Evolutionary conservation across 306 rosid species (phyloP).

Genomic region (Calophaca sinica): DNA sequence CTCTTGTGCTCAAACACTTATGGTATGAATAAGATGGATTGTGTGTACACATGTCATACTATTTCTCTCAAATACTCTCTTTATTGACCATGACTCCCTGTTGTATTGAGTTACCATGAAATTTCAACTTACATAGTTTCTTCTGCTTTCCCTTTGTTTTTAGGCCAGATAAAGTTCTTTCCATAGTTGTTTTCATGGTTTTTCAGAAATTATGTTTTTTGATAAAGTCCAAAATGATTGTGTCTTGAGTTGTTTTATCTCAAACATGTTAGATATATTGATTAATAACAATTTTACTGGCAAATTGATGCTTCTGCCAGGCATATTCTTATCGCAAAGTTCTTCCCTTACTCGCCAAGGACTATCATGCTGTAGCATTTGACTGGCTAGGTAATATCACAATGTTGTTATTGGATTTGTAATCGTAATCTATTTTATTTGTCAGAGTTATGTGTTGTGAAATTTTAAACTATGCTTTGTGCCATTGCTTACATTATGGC

Average conservation of each 20-base stretch:
- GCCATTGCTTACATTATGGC: neutral
- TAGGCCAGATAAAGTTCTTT: no score
- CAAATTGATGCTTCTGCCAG: constrained; percentile 53
- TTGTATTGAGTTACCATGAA: no score
- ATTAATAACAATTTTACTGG: constrained; percentile 27
- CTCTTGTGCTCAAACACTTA: no score
- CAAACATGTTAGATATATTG: constrained; percentile 6
- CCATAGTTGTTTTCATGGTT: neutral
- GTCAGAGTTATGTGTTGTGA: constrained; percentile 5
- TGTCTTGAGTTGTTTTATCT: constrained; percentile 10
- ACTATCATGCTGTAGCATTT: constrained; percentile 72
- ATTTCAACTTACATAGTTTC: no score
- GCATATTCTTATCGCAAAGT: constrained; percentile 94
- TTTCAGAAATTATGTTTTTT: neutral
- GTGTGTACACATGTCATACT: no score
- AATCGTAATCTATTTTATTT: constrained; percentile 7
- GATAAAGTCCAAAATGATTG: neutral
- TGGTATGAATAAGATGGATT: no score
- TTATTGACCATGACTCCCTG: no score
- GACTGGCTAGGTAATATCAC: constrained; percentile 83
- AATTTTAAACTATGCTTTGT: constrained; percentile 32
- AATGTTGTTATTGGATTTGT: constrained; percentile 31
- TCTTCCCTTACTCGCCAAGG: constrained; percentile 72
- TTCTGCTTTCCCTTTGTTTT: no score
- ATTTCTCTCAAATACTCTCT: no score